Base-by-base conservation (phyloP, 352 stramenopile genomes). In the Phytopythium aichiense region DNA sequence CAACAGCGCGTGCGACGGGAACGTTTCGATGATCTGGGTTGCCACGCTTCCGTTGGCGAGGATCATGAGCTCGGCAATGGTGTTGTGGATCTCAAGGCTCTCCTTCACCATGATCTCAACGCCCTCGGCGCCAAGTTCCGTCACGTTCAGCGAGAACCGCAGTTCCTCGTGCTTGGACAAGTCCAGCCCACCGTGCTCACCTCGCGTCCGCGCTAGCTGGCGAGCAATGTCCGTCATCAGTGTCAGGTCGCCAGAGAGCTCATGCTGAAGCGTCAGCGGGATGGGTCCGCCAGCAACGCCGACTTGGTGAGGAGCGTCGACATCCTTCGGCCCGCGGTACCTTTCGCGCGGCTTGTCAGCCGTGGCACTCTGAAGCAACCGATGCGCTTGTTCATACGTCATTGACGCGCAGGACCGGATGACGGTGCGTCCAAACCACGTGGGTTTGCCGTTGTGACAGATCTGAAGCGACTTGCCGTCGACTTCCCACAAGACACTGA, bases 391-490 rank as follows among this genome's bases (percentile, higher is more conserved):
- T 16, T 89, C 76, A 55, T 95, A 95, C 13, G 87, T 95, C 84
- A 95, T 92, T 0, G 87, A 91, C 20, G 87, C 77, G 45, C 96
- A 97, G 9, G 91, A 99, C 52, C 98, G 92, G 65, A 99, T 99
- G 28, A 99, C 88, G 11, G 94, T 97, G 64, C 98, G 98, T 35
- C 89, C 83, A 61, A 87, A 92, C 79, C 84, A 93, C 28, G 83
- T 91, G 12, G 61, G 67, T 8, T 59, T 64, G 53, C 69, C 69
- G 13, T 88, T 79, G 40, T 60, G 37, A 23, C 90, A 48, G 23
- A 92, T 64, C 12, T 84, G 68, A 30, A 70, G 87, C 13, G 74
- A 87, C 69, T 65, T 71, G 37, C 70, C 50, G 75, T 99, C 66
- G 45, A 97, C 56, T 51, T 96, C 88, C 88, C 94, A 98, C 30